Evolutionary conservation across 2,329 filamentous ascomycete genomes (phyloP).

Genomic region (Aureobasidium leucospermi): DNA sequence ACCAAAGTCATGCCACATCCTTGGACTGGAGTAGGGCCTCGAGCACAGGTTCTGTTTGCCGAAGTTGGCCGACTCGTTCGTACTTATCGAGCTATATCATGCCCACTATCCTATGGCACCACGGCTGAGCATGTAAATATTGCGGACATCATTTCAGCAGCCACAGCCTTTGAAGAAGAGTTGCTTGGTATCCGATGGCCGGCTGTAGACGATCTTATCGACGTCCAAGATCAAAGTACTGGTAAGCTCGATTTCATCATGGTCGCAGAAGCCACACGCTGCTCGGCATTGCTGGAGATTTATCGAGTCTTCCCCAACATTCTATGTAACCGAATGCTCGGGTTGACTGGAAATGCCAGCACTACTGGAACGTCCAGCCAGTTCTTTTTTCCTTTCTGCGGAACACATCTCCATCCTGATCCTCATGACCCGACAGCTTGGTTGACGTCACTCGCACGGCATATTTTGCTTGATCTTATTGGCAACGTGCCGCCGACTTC

Average conservation of each 20-base stretch:
- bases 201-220: constrained; percentile 40
- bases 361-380: background rate
- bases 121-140: constrained; percentile 18
- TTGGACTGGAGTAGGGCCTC: constrained; percentile 43
- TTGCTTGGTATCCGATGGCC: constrained; percentile 44
- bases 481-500: constrained; percentile 46
- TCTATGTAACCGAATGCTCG: constrained; percentile 24
- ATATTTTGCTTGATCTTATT: constrained; percentile 42
- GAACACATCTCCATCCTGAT: constrained; percentile 15
- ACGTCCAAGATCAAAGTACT: constrained; percentile 46
- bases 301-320: constrained; percentile 47
- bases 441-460: constrained; percentile 47
- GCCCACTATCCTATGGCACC: background rate
- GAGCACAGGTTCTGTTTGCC: constrained; percentile 38
- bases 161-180: constrained; percentile 40
- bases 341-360: background rate
- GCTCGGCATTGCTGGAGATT: constrained; percentile 46
- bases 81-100: constrained; percentile 15
- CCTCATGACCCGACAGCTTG: constrained; percentile 23
- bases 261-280: constrained; percentile 48
- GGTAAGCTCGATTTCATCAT: constrained; percentile 47
- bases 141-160: constrained; percentile 23
- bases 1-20: constrained; percentile 31
- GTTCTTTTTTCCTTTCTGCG: constrained; percentile 1
- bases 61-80: constrained; percentile 35